These are phyloP conservation scores for Phaseolus coccineus DNA, from an alignment of 331 rosid species.

Conservation along the genomic window DNA sequence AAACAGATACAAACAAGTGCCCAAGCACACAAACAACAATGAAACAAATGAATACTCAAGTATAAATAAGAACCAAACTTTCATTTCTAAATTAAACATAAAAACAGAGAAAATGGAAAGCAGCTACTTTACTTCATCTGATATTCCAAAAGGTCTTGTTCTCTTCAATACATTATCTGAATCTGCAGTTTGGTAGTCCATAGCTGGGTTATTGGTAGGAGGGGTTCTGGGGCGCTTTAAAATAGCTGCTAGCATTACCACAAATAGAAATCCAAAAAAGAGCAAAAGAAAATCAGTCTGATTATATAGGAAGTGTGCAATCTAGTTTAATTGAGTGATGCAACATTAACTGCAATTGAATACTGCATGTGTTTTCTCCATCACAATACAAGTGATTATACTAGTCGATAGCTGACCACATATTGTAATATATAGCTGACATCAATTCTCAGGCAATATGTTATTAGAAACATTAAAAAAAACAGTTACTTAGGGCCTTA, in stretches of 20 bases:
- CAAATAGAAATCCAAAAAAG: slow-evolving; percentile 41
- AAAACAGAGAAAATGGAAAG: slow-evolving; percentile 37
- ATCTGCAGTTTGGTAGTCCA: slow-evolving; percentile 99
- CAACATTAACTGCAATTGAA: slow-evolving; percentile 26
- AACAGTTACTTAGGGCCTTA: slow-evolving; percentile 40
- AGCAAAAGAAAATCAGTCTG: slow-evolving; percentile 38
- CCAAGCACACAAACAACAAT: slow-evolving; percentile 1
- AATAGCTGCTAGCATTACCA: slow-evolving; percentile 63
- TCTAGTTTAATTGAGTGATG: neutral
- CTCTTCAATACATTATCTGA: slow-evolving; percentile 94
- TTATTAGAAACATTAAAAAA: slow-evolving; percentile 4
- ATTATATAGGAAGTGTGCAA: slow-evolving; percentile 23
- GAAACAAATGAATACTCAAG: slow-evolving; percentile 25
- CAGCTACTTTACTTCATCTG: slow-evolving; percentile 76
- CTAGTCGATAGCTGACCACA: slow-evolving; percentile 16
- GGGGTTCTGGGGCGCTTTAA: slow-evolving; percentile 99
- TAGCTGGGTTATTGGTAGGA: slow-evolving; percentile 82
- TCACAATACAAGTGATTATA: slow-evolving; percentile 25
- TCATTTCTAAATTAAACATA: slow-evolving; percentile 38
- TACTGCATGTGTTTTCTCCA: slow-evolving; percentile 31
- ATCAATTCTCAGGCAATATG: slow-evolving; percentile 24
- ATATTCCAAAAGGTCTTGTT: slow-evolving; percentile 85
- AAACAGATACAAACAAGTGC: slow-evolving; percentile 5
- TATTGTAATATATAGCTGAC: slow-evolving; percentile 8
- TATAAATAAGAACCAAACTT: slow-evolving; percentile 28